phyloP scores from a whole-genome alignment of 2,329 filamentous ascomycete species.

The Ophiobolus disseminans region DNA sequence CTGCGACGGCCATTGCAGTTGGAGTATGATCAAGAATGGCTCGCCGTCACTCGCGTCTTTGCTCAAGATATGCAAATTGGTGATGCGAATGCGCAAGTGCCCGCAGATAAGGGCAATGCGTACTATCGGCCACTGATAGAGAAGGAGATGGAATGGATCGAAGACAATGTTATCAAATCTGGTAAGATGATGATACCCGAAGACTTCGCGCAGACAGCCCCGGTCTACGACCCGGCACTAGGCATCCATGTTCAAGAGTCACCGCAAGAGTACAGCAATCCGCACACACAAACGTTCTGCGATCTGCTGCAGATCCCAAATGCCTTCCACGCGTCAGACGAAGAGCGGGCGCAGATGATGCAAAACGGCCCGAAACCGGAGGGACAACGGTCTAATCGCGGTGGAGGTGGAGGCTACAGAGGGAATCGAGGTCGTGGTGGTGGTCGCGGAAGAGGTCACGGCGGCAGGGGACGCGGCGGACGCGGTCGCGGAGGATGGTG shows the following conservation, averaged over 20 bases:
- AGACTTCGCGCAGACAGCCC: constrained; percentile 80
- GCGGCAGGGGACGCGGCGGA: constrained; percentile 32
- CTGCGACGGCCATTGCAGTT: constrained; percentile 64
- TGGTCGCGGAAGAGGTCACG: constrained; percentile 33
- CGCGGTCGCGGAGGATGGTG: constrained; percentile 37
- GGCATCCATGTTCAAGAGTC: constrained; percentile 67
- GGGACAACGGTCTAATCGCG: constrained; percentile 34
- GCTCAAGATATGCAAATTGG: constrained; percentile 63
- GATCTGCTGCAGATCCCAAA: constrained; percentile 78
- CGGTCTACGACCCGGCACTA: constrained; percentile 66
- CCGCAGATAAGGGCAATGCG: constrained; percentile 71
- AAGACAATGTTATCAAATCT: constrained; percentile 71
- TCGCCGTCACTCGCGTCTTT: constrained; percentile 88
- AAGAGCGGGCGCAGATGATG: constrained; percentile 61
- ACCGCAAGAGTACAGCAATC: constrained; percentile 83
- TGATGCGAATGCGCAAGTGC: constrained; percentile 62
- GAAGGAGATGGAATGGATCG: constrained; percentile 77
- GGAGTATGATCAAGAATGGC: constrained; percentile 91
- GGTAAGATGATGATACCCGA: constrained; percentile 73
- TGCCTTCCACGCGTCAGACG: constrained; percentile 73
- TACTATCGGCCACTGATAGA: constrained; percentile 73
- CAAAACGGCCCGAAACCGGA: constrained; percentile 40
- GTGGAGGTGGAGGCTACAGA: constrained; percentile 32
- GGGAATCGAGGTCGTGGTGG: constrained; percentile 34
- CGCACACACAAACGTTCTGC: constrained; percentile 85